Evolutionary conservation across 495 filamentous ascomycete species (phyloP).

Genomic region (Annulohypoxylon maeteangense): DNA sequence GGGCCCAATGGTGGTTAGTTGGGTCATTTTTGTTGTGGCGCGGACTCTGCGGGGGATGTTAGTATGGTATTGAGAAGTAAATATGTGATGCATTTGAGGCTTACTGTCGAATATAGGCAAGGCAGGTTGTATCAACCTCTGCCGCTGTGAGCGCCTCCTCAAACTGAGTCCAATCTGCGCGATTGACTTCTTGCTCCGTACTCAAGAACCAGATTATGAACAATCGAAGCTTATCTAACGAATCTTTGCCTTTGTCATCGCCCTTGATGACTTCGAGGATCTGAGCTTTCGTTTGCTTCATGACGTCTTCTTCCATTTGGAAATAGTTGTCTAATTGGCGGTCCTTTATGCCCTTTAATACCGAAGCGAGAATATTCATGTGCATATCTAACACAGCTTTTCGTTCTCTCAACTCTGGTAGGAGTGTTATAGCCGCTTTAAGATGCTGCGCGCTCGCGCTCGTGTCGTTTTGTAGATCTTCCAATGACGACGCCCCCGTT

Average conservation of each 20-base stretch:
- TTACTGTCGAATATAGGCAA: constrained; percentile 86
- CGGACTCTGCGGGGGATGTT: constrained; percentile 72
- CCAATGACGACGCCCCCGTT: constrained; percentile 90
- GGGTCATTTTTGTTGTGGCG: constrained; percentile 97
- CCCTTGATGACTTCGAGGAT: constrained; percentile 90
- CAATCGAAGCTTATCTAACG: constrained; percentile 87
- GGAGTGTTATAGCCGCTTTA: constrained; percentile 90
- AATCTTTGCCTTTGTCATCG: constrained; percentile 79
- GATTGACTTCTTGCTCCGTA: constrained; percentile 87
- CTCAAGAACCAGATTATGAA: constrained; percentile 99
- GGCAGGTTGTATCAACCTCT: constrained; percentile 76
- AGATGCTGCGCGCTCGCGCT: constrained; percentile 91
- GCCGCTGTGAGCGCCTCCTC: constrained; percentile 83
- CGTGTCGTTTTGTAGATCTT: constrained; percentile 91
- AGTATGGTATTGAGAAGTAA: constrained; percentile 31
- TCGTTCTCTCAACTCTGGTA: constrained; percentile 91
- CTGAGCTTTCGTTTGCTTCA: constrained; percentile 90
- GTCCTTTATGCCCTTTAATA: constrained; percentile 90
- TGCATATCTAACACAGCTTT: constrained; percentile 96
- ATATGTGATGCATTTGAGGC: constrained; percentile 38
- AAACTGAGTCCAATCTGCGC: constrained; percentile 84
- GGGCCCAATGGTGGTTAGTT: constrained; percentile 85
- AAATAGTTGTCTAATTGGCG: constrained; percentile 96
- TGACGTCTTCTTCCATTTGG: constrained; percentile 93
- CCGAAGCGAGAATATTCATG: constrained; percentile 94